Conservation (phyloP, 164 flowering plant genomes). For the Kingdonia uniflora region DNA sequence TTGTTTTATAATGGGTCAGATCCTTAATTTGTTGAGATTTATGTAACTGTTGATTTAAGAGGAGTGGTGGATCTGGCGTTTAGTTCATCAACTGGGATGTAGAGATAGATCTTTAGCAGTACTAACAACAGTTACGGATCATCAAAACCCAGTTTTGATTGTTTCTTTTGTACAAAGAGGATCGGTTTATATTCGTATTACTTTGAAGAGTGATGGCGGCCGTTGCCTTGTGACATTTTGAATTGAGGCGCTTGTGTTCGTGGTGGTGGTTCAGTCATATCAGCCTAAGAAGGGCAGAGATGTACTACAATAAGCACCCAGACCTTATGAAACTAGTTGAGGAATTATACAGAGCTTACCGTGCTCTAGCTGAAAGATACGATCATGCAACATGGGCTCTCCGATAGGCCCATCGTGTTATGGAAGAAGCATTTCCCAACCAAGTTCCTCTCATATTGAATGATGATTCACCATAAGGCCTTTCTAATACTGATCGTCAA, state of each 20-base stretch:
- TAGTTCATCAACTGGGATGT: conserved; percentile 35
- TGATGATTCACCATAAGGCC: conserved; percentile 42
- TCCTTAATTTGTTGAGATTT: too few species aligned
- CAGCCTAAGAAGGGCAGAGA: conserved; percentile 95
- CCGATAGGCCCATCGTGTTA: conserved; percentile 77
- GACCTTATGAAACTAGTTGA: conserved; percentile 93
- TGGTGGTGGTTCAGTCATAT: conserved; percentile 99
- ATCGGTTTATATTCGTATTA: conserved; percentile 1
- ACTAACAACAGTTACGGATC: conserved; percentile 23
- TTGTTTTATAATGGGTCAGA: too few species aligned
- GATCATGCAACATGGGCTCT: conserved; percentile 86
- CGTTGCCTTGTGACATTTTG: conserved; percentile 24
- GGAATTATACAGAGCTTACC: too few species aligned
- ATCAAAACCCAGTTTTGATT: too few species aligned
- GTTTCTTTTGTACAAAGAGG: conserved; percentile 1
- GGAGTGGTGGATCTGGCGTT: too few species aligned
- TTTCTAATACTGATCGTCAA: conserved; percentile 36
- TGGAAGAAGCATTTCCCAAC: conserved; percentile 75
- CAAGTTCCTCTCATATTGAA: too few species aligned
- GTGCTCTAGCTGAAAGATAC: too few species aligned
- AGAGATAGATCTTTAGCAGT: conserved; percentile 26
- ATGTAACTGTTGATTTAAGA: too few species aligned
- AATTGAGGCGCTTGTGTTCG: conserved; percentile 57
- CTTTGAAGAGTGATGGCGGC: conserved; percentile 48
- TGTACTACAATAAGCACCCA: conserved; percentile 94